phyloP scores from a whole-genome alignment of 1,284 basidiomycete genomes.

The Irpex sp. region DNA sequence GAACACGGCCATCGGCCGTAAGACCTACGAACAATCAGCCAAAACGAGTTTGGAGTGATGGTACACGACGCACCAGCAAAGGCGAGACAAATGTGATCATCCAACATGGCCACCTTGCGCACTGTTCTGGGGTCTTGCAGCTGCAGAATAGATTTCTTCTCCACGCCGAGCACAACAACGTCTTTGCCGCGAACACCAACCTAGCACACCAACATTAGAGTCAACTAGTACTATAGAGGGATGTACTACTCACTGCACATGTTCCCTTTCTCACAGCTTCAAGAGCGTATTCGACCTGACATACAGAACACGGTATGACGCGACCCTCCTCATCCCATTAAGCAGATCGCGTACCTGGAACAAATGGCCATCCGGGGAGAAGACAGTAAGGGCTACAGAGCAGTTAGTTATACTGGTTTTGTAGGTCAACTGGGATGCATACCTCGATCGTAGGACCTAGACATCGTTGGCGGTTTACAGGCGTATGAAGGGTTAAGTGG shows the following conservation, averaged over 20 bases:
- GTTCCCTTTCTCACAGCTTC: constrained; percentile 98
- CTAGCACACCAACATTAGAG: constrained; percentile 35
- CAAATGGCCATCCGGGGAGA: constrained; percentile 92
- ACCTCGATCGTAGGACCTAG: constrained; percentile 81
- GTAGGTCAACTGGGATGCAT: constrained; percentile 16
- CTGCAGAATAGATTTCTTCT: constrained; percentile 98
- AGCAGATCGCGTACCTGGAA: constrained; percentile 65
- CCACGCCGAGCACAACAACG: constrained; percentile 95
- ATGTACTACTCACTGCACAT: constrained; percentile 72
- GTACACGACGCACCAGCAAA: constrained; percentile 77
- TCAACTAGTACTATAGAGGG: neutral
- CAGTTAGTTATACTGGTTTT: neutral
- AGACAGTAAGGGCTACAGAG: constrained; percentile 80
- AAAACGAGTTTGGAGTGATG: constrained; percentile 6
- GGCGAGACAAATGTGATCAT: constrained; percentile 96
- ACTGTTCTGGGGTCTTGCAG: constrained; percentile 98
- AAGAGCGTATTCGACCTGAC: constrained; percentile 94
- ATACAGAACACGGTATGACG: constrained; percentile 1
- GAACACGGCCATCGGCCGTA: constrained; percentile 95
- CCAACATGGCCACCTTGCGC: constrained; percentile 97
- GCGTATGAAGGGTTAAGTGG: neutral
- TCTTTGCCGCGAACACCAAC: constrained; percentile 95
- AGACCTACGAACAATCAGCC: constrained; percentile 56
- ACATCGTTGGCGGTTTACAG: constrained; percentile 39
- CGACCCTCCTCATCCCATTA: constrained; percentile 16